Evolutionary conservation across 2,329 filamentous ascomycete genomes (phyloP), one percentile per base, ranked within the genome.

Genomic region (Phoma sp.): DNA sequence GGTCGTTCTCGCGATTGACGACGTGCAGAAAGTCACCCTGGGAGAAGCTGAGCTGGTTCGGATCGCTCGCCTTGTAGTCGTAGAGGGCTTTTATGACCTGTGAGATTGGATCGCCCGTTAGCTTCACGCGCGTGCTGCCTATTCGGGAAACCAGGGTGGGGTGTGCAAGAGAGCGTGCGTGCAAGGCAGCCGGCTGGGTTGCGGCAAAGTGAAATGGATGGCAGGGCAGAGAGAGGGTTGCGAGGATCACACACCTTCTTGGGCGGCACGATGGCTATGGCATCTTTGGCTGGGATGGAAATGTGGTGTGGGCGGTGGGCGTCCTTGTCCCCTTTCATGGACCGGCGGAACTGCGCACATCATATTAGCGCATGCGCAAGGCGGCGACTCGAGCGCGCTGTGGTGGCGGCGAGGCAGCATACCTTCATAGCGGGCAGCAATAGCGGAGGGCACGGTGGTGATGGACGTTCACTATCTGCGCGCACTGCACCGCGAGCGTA

Each of bases 21-120:
- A 99, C 95, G 80, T 98, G 94, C 75, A 99, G 95, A 77, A 98
- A 99, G 76, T 99, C 95, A 71, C 95, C 95, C 74, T 92, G 90
- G 63, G 88, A 92, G 78, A 99, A 99, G 74, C 90, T 89, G 69
- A 99, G 83, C 41, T 77, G 73, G 54, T 62, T 88, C 74, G 94
- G 89, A 47, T 80, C 79, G 58, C 87, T 86, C 56, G 92, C 90
- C 70, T 96, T 91, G 83, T 96, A 96, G 76, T 97, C 92, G 82
- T 96, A 96, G 55, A 97, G 88, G 27, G 95, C 95, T 81, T 94
- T 92, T 76, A 99, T 99, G 58, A 99, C 93, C 93, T 97, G 70
- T 46, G 60, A 62, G 57, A 69, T 63, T 58, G 60, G 58, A 55
- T 59, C 43, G 53, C 43, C 56, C 12, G 64, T 68, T 67, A 68